Conservation (phyloP, 2,329 filamentous ascomycete genomes). For the Calycina herbarum region DNA sequence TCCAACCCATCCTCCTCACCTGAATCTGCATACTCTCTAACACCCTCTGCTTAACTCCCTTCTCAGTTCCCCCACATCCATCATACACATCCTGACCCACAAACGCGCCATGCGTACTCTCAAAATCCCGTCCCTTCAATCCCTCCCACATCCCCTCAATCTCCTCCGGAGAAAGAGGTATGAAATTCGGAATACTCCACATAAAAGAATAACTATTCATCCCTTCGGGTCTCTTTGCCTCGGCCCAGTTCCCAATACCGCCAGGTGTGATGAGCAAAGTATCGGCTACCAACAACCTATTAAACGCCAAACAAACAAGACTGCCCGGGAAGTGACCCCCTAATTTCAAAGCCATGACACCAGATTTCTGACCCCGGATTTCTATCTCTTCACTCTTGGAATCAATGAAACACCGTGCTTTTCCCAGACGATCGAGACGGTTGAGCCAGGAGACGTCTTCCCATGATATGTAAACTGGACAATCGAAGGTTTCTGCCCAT, state of each 20-base stretch:
- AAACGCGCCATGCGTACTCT: slow-evolving; percentile 68
- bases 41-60: slow-evolving; percentile 60
- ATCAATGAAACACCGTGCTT: slow-evolving; percentile 49
- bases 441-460: slow-evolving; percentile 68
- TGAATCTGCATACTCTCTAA: slow-evolving; percentile 79
- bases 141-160: slow-evolving; percentile 70
- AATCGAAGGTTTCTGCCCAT: slow-evolving; percentile 69
- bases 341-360: slow-evolving; percentile 64
- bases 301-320: slow-evolving; percentile 62
- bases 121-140: slow-evolving; percentile 61
- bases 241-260: slow-evolving; percentile 50
- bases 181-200: slow-evolving; percentile 76
- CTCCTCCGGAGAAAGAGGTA: slow-evolving; percentile 65
- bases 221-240: slow-evolving; percentile 46
- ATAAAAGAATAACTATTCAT: slow-evolving; percentile 66
- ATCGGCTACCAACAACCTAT: slow-evolving; percentile 71
- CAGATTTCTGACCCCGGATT: slow-evolving; percentile 42
- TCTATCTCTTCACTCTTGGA: slow-evolving; percentile 43
- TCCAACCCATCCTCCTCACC: slow-evolving; percentile 42
- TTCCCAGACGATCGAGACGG: slow-evolving; percentile 42
- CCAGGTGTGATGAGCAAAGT: slow-evolving; percentile 71
- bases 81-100: slow-evolving; percentile 60
- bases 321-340: slow-evolving; percentile 82
- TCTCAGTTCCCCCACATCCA: slow-evolving; percentile 36
- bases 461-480: slow-evolving; percentile 66